phyloP scores from a whole-genome alignment of 2,329 filamentous ascomycete species.

The Ophiostoma perfectum region DNA sequence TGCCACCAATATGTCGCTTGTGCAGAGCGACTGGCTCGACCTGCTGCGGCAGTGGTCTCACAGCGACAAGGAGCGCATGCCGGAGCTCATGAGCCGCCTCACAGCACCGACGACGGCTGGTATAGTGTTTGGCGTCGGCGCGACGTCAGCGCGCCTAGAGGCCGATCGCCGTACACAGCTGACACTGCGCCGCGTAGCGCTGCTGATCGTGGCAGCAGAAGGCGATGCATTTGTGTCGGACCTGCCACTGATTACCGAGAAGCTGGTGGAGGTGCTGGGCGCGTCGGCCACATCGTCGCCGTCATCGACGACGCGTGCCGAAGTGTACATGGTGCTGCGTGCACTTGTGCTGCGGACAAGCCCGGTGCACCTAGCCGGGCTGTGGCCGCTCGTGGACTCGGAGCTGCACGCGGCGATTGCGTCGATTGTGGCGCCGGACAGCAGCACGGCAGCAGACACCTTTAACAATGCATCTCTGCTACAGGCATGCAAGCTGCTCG shows the following conservation, averaged over 20 bases:
- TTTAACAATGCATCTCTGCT: slow-evolving; percentile 73
- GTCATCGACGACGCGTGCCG: slow-evolving; percentile 80
- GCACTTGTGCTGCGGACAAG: slow-evolving; percentile 75
- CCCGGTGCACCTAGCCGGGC: slow-evolving; percentile 69
- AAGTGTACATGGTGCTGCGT: slow-evolving; percentile 83
- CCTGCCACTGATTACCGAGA: slow-evolving; percentile 68
- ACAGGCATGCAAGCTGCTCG: slow-evolving; percentile 90
- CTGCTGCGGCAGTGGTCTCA: slow-evolving; percentile 79
- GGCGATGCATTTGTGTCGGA: slow-evolving; percentile 77
- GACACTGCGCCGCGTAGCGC: slow-evolving; percentile 75
- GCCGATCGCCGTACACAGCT: slow-evolving; percentile 90
- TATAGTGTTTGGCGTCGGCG: slow-evolving; percentile 97
- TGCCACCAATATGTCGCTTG: slow-evolving; percentile 57
- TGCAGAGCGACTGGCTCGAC: slow-evolving; percentile 67
- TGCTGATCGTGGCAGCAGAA: slow-evolving; percentile 70
- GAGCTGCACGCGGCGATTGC: slow-evolving; percentile 78
- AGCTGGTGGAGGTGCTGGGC: slow-evolving; percentile 76
- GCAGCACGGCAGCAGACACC: slow-evolving; percentile 59
- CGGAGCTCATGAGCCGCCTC: slow-evolving; percentile 73
- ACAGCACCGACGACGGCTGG: slow-evolving; percentile 87
- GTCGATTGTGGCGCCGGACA: slow-evolving; percentile 63
- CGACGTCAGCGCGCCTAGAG: slow-evolving; percentile 86
- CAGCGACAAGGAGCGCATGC: slow-evolving; percentile 80
- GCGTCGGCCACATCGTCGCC: slow-evolving; percentile 86
- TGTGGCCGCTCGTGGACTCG: slow-evolving; percentile 86